Conservation (phyloP, 495 filamentous ascomycete genomes). For the Talaromyces borbonicus region DNA sequence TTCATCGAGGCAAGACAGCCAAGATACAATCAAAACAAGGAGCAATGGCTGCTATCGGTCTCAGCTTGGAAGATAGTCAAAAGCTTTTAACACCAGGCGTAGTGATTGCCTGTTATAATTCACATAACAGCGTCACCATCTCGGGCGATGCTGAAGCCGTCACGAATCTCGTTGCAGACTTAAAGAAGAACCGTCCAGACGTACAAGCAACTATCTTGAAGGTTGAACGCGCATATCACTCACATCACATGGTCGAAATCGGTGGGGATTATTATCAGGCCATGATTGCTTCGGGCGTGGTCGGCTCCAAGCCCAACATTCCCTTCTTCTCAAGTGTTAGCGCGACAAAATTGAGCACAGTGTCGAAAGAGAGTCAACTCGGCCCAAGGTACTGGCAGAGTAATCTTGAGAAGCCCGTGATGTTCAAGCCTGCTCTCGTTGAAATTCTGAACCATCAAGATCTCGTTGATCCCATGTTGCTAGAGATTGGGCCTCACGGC, state of each 20-base stretch:
- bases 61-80: neutral
- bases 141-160: conserved; percentile 28
- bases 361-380: no score
- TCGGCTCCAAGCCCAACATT: neutral
- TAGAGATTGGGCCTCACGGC: conserved; percentile 55
- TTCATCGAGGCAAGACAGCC: conserved; percentile 15
- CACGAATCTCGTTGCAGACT: conserved; percentile 12
- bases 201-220: conserved; percentile 18
- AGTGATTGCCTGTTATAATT: conserved; percentile 43
- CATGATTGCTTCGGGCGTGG: neutral
- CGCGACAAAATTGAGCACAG: conserved; percentile 6
- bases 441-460: conserved; percentile 7
- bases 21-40: conserved; percentile 16
- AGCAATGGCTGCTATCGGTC: conserved; percentile 8
- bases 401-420: conserved; percentile 30
- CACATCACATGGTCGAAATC: conserved; percentile 21
- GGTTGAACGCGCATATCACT: conserved; percentile 40
- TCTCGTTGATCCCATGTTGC: no score
- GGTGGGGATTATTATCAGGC: conserved; percentile 12
- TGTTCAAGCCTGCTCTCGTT: conserved; percentile 19
- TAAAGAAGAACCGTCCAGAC: conserved; percentile 18
- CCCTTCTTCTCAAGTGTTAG: conserved; percentile 27
- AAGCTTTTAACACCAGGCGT: conserved; percentile 9
- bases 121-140: conserved; percentile 38
- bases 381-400: conserved; percentile 29